Evolutionary conservation across 495 filamentous ascomycete genomes (phyloP).

Genomic region (Glarea lozoyensis): DNA sequence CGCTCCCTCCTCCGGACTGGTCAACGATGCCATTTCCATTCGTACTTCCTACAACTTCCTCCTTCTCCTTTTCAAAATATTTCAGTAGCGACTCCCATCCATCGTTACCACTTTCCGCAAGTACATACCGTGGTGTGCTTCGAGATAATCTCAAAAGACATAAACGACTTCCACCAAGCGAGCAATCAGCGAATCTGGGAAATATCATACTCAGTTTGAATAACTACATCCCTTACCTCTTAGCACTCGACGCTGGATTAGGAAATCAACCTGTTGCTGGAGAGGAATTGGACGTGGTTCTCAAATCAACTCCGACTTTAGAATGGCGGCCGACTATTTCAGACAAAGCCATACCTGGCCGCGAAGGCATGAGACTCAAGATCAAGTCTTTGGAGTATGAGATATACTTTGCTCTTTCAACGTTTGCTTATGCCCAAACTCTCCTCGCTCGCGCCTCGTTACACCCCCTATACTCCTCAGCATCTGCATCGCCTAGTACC

Average conservation of each 20-base stretch:
- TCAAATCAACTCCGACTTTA: constrained; percentile 36
- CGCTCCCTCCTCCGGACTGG: too few relatives aligned
- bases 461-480: constrained; percentile 40
- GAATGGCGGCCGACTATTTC: constrained; percentile 82
- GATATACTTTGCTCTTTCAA: constrained; percentile 65
- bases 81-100: constrained; percentile 68
- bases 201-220: constrained; percentile 57
- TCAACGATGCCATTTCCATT: constrained; percentile 77
- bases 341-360: constrained; percentile 41
- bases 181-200: constrained; percentile 56
- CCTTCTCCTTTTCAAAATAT: constrained; percentile 65
- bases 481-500: constrained; percentile 48
- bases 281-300: constrained; percentile 56
- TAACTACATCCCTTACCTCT: constrained; percentile 70
- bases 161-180: constrained; percentile 62
- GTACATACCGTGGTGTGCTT: constrained; percentile 69
- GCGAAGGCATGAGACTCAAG: constrained; percentile 50
- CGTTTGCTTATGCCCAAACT: constrained; percentile 64
- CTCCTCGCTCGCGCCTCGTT: constrained; percentile 54
- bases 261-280: constrained; percentile 37
- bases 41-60: constrained; percentile 73
- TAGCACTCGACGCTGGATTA: constrained; percentile 63
- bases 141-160: constrained; percentile 70
- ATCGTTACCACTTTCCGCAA: constrained; percentile 67
- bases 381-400: constrained; percentile 77